These are phyloP conservation scores for Coccomyxa subellipsoidea DNA, from an alignment of 163 green algal species.

Conservation along the genomic window DNA sequence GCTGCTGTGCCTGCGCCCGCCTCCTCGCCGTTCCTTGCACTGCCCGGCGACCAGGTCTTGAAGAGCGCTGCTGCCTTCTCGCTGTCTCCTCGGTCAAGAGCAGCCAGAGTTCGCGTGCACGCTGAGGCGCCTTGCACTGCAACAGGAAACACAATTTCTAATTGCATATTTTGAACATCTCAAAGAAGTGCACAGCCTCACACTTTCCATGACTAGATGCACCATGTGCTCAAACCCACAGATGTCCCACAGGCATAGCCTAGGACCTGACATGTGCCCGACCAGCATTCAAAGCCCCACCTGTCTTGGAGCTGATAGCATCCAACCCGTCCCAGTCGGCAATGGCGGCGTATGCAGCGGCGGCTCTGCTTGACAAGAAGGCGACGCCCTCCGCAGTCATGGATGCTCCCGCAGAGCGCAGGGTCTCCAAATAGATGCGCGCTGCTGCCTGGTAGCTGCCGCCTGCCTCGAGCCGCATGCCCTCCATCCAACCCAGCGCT, in stretches of 20 bases:
- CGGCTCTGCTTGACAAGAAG: not conserved
- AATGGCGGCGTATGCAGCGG: not conserved
- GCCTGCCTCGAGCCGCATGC: slow-evolving; percentile 33
- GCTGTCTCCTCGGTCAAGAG: not conserved
- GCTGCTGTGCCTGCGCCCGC: not conserved
- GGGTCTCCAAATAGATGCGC: slow-evolving; percentile 3
- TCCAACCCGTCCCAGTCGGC: not conserved
- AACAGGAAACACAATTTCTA: no score
- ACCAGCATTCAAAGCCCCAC: no score
- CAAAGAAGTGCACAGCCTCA: no score
- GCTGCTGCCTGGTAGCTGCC: slow-evolving; percentile 33
- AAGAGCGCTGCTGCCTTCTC: not conserved
- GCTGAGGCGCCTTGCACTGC: not conserved
- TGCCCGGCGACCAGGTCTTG: not conserved
- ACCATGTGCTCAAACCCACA: no score
- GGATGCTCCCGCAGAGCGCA: not conserved
- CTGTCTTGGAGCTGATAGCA: not conserved
- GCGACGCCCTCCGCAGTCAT: not conserved
- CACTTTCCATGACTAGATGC: no score
- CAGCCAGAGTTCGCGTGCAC: not conserved
- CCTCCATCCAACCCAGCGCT: slow-evolving; percentile 43
- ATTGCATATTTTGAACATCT: no score
- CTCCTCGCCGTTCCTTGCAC: not conserved
- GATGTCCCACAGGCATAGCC: no score
- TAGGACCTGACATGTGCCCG: no score